Conservation (phyloP, 2,329 filamentous ascomycete genomes). For the Monosporascus cannonballus region DNA sequence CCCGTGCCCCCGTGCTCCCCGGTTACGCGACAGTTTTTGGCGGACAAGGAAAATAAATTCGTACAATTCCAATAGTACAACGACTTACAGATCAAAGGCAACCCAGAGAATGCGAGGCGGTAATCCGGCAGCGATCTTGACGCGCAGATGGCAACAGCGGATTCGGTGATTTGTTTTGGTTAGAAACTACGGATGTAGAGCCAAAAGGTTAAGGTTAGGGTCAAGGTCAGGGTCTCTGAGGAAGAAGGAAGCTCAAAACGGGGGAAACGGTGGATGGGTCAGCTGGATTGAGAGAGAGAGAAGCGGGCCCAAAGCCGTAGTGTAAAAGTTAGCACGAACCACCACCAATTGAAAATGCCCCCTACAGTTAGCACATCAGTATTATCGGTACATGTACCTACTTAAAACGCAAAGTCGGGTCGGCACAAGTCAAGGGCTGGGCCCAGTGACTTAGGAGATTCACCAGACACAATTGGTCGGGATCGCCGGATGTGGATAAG, state of each 20-base stretch:
- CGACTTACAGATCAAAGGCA: neutral
- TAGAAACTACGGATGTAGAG: neutral
- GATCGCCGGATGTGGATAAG: neutral
- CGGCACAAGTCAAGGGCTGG: neutral
- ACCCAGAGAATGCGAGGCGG: neutral
- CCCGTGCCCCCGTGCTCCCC: neutral
- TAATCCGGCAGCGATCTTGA: neutral
- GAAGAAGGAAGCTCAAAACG: too few species aligned
- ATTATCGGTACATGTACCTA: neutral
- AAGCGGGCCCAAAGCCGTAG: too few species aligned
- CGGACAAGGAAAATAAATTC: neutral
- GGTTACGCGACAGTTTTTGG: neutral
- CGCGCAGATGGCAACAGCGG: neutral
- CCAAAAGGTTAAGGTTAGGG: neutral
- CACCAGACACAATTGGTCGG: neutral
- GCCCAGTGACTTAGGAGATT: neutral
- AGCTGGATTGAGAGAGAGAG: too few species aligned
- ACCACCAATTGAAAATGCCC: too few species aligned
- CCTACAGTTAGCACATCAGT: too few species aligned
- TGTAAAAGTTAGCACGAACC: too few species aligned
- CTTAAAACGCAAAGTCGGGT: neutral
- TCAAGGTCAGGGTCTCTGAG: neutral
- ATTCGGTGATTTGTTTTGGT: neutral
- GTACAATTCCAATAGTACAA: neutral
- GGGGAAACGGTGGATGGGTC: too few species aligned